Evolutionary conservation across 352 stramenopile species (phyloP).

Genomic region (Phytophthora vignae): DNA sequence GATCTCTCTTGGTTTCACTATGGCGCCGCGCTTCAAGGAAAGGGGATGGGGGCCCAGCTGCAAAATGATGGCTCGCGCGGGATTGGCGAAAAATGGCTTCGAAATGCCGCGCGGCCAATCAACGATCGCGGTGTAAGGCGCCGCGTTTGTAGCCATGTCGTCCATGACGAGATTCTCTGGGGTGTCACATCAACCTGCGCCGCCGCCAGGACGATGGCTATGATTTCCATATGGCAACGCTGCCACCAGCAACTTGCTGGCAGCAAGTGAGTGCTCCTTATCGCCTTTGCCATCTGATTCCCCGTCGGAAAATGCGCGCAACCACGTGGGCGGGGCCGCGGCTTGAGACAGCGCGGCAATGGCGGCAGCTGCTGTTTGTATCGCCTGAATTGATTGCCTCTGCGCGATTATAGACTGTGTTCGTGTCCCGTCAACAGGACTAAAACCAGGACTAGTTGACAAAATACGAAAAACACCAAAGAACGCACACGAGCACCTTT

Average conservation of each 20-base stretch:
- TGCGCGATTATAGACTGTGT: neutral
- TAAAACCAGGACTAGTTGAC: neutral
- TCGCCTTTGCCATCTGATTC: neutral
- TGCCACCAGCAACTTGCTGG: neutral
- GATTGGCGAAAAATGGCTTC: constrained; percentile 34
- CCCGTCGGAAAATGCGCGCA: constrained; percentile 10
- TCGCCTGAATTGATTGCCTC: neutral
- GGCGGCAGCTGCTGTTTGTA: neutral
- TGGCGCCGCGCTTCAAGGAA: constrained; percentile 12
- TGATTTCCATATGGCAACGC: neutral
- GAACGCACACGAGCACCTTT: too few relatives aligned
- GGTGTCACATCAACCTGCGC: constrained; percentile 17
- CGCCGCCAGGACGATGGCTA: constrained; percentile 3
- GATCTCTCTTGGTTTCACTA: constrained; percentile 28
- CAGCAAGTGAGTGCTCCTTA: neutral
- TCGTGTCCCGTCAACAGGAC: neutral
- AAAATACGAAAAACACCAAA: too few relatives aligned
- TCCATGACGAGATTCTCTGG: constrained; percentile 14
- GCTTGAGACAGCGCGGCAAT: neutral
- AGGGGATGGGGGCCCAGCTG: constrained; percentile 7
- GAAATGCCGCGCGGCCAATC: constrained; percentile 20
- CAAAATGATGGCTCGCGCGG: constrained; percentile 3
- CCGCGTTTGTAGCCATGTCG: too few relatives aligned
- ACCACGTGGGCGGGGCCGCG: too few relatives aligned
- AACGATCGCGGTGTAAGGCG: constrained; percentile 6